Evolutionary conservation across 2,329 filamentous ascomycete species (phyloP), one percentile per base, ranked within the genome.

Genomic region (Fusarium neocosmosporiellum): DNA sequence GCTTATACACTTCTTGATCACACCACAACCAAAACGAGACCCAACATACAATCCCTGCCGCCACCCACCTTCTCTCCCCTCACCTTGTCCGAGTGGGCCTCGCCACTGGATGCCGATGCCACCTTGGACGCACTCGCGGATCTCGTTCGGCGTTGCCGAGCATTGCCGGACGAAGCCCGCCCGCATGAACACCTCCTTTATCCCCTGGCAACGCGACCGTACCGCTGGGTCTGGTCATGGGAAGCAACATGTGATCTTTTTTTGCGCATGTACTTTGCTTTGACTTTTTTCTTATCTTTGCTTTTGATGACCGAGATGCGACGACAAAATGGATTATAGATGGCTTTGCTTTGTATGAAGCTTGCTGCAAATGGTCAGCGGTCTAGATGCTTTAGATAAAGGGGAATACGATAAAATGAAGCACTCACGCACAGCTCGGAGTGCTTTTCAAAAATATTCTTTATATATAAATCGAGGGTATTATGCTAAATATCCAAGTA

Each of bases 141-240:
- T 73, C 75, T 71, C 54, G 46, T 67, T 74, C 63, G 63, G 54
- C 55, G 72, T 77, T 75, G 59, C 75, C 74, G 74, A 77, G 63
- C 59, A 63, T 67, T 68, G 63, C 71, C 74, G 75, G 66, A 63
- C 43, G 27, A 65, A 63, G 59, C 65, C 62, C 59, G 59, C 65
- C 62, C 50, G 66, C 71, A 77, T 71, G 66, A 72, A 73, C 73
- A 46, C 68, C 64, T 66, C 66, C 65, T 61, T 57, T 63, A 68
- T 68, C 57, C 69, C 75, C 59, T 69, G 75, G 57, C 50, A 67
- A 54, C 59, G 57, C 54, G 66, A 57, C 62, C 55, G 24, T 62
- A 59, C 66, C 53, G 33, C 31, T 62, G 58, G 59, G 59, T 43
- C 36, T n/a, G 29, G 43, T 41, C 43, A 18, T 22, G 43, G 27